Percentiles rank a stretch among this genome's conserved stretches.
Conservation (phyloP, 192 early-diverging fungal species). For the Backusella westeae region DNA sequence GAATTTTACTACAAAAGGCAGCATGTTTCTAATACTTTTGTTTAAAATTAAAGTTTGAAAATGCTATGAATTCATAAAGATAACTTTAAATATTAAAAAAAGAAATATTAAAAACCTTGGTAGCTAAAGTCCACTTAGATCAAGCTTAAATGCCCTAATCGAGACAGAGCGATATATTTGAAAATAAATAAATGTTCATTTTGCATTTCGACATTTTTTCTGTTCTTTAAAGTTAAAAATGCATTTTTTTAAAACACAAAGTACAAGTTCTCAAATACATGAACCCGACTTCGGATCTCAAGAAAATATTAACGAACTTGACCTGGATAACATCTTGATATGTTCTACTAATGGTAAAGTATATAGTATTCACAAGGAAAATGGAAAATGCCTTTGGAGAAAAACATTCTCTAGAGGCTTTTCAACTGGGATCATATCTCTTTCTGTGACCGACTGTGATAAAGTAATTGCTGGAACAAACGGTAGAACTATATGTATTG, state of each 20-base stretch:
- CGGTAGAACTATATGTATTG: slow-evolving; percentile 13
- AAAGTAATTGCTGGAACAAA: slow-evolving; percentile 9
- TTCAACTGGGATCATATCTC: neutral
- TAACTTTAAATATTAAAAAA: too few relatives aligned
- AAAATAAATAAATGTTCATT: neutral
- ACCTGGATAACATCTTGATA: slow-evolving; percentile 9
- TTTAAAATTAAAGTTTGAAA: too few relatives aligned
- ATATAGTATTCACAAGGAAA: slow-evolving; percentile 20
- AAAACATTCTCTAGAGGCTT: neutral
- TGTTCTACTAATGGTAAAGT: slow-evolving; percentile 21
- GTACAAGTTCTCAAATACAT: neutral
- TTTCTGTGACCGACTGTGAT: slow-evolving; percentile 21
- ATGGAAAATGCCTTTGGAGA: slow-evolving; percentile 20
- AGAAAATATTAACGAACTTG: neutral
- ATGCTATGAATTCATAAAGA: too few relatives aligned
- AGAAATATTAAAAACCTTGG: too few relatives aligned
- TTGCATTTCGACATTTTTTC: neutral
- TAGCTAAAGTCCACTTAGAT: neutral
- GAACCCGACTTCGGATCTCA: neutral
- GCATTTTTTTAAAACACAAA: neutral
- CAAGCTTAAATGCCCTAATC: neutral
- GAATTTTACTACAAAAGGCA: too few relatives aligned
- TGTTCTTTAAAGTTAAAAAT: neutral
- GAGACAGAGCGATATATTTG: neutral
- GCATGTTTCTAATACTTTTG: too few relatives aligned